Conservation (phyloP, 805 yeast genomes). For the Kodamaea laetipori region DNA sequence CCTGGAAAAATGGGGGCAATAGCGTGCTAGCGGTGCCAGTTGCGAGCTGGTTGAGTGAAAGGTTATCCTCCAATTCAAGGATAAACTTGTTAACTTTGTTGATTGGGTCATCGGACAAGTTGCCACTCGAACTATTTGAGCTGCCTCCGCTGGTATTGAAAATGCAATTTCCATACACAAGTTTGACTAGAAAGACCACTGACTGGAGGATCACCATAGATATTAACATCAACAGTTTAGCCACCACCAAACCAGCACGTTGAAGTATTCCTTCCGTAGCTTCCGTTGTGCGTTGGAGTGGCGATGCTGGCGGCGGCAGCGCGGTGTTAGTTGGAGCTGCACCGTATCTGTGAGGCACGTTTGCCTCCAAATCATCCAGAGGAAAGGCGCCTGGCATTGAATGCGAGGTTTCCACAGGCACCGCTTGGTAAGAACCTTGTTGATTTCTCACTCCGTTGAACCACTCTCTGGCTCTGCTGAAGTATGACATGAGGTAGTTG, state of each 20-base stretch:
- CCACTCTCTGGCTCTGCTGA: constrained; percentile 14
- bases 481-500: background rate
- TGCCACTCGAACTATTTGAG: constrained; percentile 14
- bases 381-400: constrained; percentile 29
- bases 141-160: constrained; percentile 9
- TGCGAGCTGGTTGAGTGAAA: constrained; percentile 26
- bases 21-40: constrained; percentile 5
- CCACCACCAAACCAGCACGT: background rate
- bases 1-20: constrained; percentile 57
- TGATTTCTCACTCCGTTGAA: constrained; percentile 15
- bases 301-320: constrained; percentile 1
- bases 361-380: constrained; percentile 17
- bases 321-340: constrained; percentile 1
- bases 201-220: constrained; percentile 26
- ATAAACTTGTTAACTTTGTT: constrained; percentile 55
- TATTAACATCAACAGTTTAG: constrained; percentile 7
- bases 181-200: constrained; percentile 24
- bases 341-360: constrained; percentile 3
- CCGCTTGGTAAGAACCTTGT: constrained; percentile 12
- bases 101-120: constrained; percentile 45
- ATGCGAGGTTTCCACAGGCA: constrained; percentile 5
- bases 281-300: background rate
- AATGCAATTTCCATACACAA: constrained; percentile 18
- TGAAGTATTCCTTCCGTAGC: background rate
- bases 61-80: constrained; percentile 51